Evolutionary conservation across 805 yeast genomes (phyloP), one percentile per base, ranked within the genome.

Genomic region (Candida cerambycidarum): DNA sequence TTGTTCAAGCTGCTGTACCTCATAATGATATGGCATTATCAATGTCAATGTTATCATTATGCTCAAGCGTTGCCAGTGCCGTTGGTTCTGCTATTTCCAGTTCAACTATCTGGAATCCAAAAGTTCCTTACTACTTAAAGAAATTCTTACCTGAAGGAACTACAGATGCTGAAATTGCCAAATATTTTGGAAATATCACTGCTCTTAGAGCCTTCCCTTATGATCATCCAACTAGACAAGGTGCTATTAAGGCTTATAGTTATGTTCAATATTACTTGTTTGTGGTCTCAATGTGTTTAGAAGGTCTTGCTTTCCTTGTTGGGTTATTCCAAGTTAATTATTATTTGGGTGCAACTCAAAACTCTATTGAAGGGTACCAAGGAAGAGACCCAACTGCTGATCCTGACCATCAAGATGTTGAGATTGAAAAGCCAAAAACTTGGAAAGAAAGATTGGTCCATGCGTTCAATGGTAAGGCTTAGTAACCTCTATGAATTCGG

Each of bases 1-100:
- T 72, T 5, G 59, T 65, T 1, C 70, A 66, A 49, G 73, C 71
- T 3, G 62, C 72, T 14, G 73, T 71, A 23, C 69, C 69, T 33
- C 67, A 63, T 47, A 68, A 67, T 38, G 73, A 67, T 53, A 57
- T 67, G 42, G 68, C 75, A n/a, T 51, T 63, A 46, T 62, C 63
- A 42, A 63, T 71, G 35, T 58, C 73, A 0, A 38, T 71, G 16
- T 45, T 69, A 29, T 53, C 59, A 13, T 52, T 70, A 37, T 62
- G 60, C 56, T 50, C 63, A 5, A 47, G 57, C 14, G 61, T 69
- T 45, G 76, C 74, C 44, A 55, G 55, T 32, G 65, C 72, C 14
- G 58, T 70, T 37, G 76, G 75, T 24, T 41, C 58, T 36, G 71
- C 75, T 6, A 58, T 69, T 38, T 55, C 68, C 15, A 67, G 65